Evolutionary conservation across 352 stramenopile genomes (phyloP).

Genomic region (Globisporangium spiculum): DNA sequence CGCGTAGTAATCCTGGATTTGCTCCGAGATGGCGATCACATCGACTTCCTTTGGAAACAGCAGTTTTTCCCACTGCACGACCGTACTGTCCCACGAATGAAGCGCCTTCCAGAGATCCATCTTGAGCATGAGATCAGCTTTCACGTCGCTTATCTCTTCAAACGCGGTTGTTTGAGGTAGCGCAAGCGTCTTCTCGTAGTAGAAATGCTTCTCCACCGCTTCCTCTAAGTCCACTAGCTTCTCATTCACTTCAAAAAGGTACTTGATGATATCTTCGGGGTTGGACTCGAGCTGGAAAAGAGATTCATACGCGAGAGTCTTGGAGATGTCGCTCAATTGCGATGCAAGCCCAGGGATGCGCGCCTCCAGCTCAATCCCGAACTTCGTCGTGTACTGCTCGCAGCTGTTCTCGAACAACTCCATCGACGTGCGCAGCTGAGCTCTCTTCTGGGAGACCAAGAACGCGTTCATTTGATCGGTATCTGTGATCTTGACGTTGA

Average conservation of each 20-base stretch:
- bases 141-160: conserved; percentile 73
- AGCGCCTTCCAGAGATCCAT: conserved; percentile 75
- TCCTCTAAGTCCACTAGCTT: conserved; percentile 33
- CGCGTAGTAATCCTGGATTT: conserved; percentile 58
- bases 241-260: conserved; percentile 37
- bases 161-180: conserved; percentile 68
- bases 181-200: conserved; percentile 53
- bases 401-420: conserved; percentile 69
- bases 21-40: conserved; percentile 56
- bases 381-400: conserved; percentile 75
- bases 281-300: conserved; percentile 54
- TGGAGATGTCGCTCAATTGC: conserved; percentile 30
- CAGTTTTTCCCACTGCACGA: conserved; percentile 43
- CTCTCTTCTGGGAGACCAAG: conserved; percentile 66
- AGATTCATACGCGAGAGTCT: conserved; percentile 29
- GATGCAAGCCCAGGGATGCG: conserved; percentile 41
- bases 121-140: conserved; percentile 76
- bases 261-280: conserved; percentile 43
- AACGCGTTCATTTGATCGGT: conserved; percentile 74
- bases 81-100: conserved; percentile 56
- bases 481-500: conserved; percentile 60
- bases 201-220: conserved; percentile 38
- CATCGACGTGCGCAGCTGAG: conserved; percentile 73
- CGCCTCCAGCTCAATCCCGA: conserved; percentile 64
- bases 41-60: conserved; percentile 70